These are phyloP conservation scores for Aspergillus alliaceus DNA, from an alignment of 2,329 filamentous ascomycete genomes.

Conservation along the genomic window DNA sequence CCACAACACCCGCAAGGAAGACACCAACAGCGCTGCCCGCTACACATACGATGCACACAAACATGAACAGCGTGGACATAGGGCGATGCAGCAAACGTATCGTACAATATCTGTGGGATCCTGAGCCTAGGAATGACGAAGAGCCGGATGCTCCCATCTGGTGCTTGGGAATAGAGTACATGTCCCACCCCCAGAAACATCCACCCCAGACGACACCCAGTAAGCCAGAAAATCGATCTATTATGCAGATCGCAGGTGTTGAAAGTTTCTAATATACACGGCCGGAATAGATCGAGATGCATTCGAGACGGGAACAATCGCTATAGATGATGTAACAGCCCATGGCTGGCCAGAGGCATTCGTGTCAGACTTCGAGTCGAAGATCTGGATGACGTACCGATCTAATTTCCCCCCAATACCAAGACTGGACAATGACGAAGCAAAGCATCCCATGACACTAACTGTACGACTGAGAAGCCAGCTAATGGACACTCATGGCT, in stretches of 20 bases:
- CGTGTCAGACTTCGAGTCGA: conserved; percentile 87
- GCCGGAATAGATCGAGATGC: neutral
- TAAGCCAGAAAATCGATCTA: conserved; percentile 2
- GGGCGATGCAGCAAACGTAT: conserved; percentile 78
- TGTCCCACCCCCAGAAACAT: conserved; percentile 10
- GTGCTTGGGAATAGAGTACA: conserved; percentile 71
- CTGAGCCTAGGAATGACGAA: conserved; percentile 78
- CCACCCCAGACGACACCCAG: neutral
- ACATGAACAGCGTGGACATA: conserved; percentile 69
- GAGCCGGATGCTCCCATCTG: conserved; percentile 70
- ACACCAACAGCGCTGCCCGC: neutral
- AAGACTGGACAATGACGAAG: conserved; percentile 72
- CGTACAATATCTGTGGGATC: conserved; percentile 90
- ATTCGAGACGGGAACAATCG: neutral
- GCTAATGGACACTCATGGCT: conserved; percentile 74
- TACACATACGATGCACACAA: neutral
- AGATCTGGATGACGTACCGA: conserved; percentile 95
- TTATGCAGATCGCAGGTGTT: neutral
- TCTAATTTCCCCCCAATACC: conserved; percentile 82
- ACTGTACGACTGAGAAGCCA: conserved; percentile 80
- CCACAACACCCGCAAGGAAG: neutral
- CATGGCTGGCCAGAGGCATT: conserved; percentile 80
- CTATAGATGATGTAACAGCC: conserved; percentile 7
- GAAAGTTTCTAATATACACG: neutral
- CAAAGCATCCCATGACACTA: conserved; percentile 71